Evolutionary conservation across 2,329 filamentous ascomycete species (phyloP), one percentile per base, ranked within the genome.

Genomic region (Trichoderma arundinaceum): DNA sequence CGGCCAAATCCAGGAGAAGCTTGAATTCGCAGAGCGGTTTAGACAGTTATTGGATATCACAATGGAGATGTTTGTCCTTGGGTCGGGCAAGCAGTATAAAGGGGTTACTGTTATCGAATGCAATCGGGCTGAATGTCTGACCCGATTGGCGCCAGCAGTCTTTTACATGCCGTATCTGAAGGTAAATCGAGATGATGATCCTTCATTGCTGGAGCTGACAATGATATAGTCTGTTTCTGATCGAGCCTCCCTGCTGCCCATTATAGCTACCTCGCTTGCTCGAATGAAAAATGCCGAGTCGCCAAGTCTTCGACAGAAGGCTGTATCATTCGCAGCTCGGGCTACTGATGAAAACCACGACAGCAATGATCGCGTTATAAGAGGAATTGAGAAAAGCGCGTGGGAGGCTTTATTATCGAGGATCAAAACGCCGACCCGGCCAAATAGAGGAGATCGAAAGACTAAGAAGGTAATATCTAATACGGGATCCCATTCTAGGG

Each of bases 121-220:
- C n/a, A 69, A 51, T 10, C 48, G 67, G 15, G 48, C 68, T 3
- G 67, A 68, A 12, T 71, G 74, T 7, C 69, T 80, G 9, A 67
- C 68, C 2, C 65, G 64, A 2, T 52, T 80, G 6, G 72, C 72
- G 4, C 78, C 78, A 0, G 75, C 75, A 15, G 76, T 79, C 15
- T 79, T 80, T 33, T 69, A 78, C 57, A 69, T 76, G 32, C 68
- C 71, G 15, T 78, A 78, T 69, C 70, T 79, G 12, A 73, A 74
- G 68, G 78, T 78, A 70, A 41, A 65, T 19, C 12, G 19, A 17
- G 19, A 41, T n/a, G 13, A 10, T 4, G 35, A n/a, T 33, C 8
- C n/a, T 7, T 13, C 10, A 4, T 32, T 28, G 22, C 17, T 12
- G 13, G n/a, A 19, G 35, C 68, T 72, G 32, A 71, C 17, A 10